Conservation (phyloP, 495 filamentous ascomycete species). For the Echria macrotheca region DNA sequence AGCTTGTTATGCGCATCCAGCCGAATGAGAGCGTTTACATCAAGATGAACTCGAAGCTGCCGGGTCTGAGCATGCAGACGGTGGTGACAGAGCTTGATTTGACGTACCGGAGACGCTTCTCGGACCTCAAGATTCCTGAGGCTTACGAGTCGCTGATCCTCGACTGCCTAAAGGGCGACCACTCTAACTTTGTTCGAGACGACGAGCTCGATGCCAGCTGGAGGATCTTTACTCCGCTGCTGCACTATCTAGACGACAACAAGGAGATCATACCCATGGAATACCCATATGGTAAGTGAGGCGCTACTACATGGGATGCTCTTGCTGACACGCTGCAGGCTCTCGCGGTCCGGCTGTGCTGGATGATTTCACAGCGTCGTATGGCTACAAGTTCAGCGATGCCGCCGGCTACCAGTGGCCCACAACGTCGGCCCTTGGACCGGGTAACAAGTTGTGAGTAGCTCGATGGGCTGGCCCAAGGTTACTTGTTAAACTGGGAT, state of each 20-base stretch:
- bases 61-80: conserved; percentile 98
- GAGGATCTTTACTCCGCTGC: conserved; percentile 95
- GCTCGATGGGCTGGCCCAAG: neutral
- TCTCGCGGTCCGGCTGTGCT: conserved; percentile 94
- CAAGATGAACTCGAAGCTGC: conserved; percentile 99
- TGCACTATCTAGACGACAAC: conserved; percentile 98
- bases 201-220: conserved; percentile 98
- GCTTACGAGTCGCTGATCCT: conserved; percentile 97
- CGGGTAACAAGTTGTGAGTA: conserved; percentile 63
- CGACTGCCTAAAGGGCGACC: conserved; percentile 96
- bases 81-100: conserved; percentile 98
- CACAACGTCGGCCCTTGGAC: conserved; percentile 53
- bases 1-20: conserved; percentile 98
- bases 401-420: conserved; percentile 96
- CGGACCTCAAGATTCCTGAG: conserved; percentile 98
- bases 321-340: conserved; percentile 36
- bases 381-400: conserved; percentile 98
- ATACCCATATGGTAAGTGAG: conserved; percentile 88
- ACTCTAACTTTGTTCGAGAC: conserved; percentile 99
- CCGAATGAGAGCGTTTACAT: conserved; percentile 99
- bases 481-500: conserved; percentile 17
- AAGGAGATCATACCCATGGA: conserved; percentile 99
- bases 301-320: too few species aligned
- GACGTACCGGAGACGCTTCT: conserved; percentile 97
- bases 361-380: conserved; percentile 96